These are phyloP conservation scores for Castanopsis chinensis DNA, from an alignment of 306 rosid genomes.

Conservation along the genomic window DNA sequence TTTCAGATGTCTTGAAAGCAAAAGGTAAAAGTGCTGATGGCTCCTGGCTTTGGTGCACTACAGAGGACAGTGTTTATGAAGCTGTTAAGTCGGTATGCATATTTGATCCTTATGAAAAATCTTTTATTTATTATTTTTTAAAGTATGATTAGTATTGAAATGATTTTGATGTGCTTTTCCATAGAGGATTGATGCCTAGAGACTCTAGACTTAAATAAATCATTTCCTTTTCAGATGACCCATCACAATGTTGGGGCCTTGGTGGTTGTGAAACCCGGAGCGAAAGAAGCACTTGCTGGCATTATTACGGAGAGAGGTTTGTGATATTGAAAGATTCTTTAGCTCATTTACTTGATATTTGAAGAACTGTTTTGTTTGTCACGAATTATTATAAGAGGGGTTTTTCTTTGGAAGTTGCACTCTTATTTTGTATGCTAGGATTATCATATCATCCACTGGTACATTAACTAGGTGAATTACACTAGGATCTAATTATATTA, in stretches of 20 bases:
- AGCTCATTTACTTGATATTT: not conserved
- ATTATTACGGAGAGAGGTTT: conserved; percentile 97
- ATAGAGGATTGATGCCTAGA: not conserved
- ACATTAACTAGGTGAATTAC: not conserved
- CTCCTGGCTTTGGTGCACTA: conserved; percentile 99
- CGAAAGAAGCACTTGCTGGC: conserved; percentile 70
- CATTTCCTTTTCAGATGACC: conserved; percentile 68
- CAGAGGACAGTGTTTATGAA: conserved; percentile 83
- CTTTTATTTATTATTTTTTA: not conserved
- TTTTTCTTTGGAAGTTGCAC: not conserved
- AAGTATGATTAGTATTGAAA: not conserved
- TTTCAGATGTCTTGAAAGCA: conserved; percentile 64
- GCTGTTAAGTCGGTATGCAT: conserved; percentile 95
- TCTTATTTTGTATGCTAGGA: not conserved
- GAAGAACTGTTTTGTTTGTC: not conserved
- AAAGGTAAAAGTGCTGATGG: conserved; percentile 96
- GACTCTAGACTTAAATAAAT: conserved; percentile 3
- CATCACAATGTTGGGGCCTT: conserved; percentile 97
- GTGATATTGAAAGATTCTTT: not conserved
- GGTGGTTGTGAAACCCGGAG: conserved; percentile 90
- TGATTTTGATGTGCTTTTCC: conserved; percentile 9
- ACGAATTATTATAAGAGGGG: not conserved
- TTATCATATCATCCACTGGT: not conserved
- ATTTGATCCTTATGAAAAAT: conserved; percentile 6
- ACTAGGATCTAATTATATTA: not conserved